Evolutionary conservation across 2,329 filamentous ascomycete species (phyloP), one percentile per base, ranked within the genome.

Genomic region (Stagonosporopsis tanaceti): DNA sequence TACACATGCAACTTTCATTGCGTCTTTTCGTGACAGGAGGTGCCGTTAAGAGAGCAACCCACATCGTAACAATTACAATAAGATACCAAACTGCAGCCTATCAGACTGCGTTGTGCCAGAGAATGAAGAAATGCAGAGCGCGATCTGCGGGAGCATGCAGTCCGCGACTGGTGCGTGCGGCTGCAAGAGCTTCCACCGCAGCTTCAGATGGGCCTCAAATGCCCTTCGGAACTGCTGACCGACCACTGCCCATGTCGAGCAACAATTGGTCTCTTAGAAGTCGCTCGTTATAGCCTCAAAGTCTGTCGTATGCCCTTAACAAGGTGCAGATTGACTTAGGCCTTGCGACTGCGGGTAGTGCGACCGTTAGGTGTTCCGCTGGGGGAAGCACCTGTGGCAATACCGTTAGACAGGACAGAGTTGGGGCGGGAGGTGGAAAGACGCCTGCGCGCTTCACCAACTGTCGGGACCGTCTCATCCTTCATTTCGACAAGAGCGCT

Each of bases 401-500:
- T 70, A 41, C 75, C 77, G 57, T 78, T 78, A 68, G 74, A 68
- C 40, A 68, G 55, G 28, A 66, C 60, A 44, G 69, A 61, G n/a
- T 69, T 70, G 60, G 75, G 73, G 69, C 78, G 74, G 71, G 83
- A 79, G 20, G 60, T 65, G 1, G 67, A 70, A 57, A 79, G 83
- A 79, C 71, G 78, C 74, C 76, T 83, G 79, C 75, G 81, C 77
- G 77, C 81, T 73, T 83, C 79, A 66, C 77, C 79, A 61, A 81
- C 78, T 59, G 82, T 80, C 52, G 85, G 84, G 59, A 88, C 80
- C 73, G 91, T 85, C 73, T 89, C 85, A 72, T 88, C 85, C 76
- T 91, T 90, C 81, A 93, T 92, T 77, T 96, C 93, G 69, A 94
- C 91, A 48, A 95, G 80, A 57, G 88, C 87, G 84, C 94, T 95